A percentile compares a stretch with the other conserved stretches of the same genome.
phyloP scores from a whole-genome alignment of 2,329 filamentous ascomycete genomes.

The Bipolaris sorokiniana region DNA sequence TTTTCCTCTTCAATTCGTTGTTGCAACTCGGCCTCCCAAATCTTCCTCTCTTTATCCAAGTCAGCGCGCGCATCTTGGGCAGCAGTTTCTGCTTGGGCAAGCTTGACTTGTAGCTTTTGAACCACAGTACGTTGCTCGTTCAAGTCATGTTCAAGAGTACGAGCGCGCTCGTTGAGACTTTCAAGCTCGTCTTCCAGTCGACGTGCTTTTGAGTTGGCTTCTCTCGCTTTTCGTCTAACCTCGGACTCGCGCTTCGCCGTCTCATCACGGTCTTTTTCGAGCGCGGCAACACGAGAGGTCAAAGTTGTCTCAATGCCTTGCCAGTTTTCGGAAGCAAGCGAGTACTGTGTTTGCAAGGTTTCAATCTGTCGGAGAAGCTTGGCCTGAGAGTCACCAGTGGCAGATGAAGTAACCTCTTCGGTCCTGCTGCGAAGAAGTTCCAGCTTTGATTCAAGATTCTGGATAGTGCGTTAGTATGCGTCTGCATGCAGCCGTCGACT shows the following conservation, averaged over 20 bases:
- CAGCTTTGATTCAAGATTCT: conserved; percentile 84
- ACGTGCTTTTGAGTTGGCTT: conserved; percentile 73
- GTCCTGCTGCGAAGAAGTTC: conserved; percentile 84
- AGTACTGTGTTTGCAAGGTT: conserved; percentile 92
- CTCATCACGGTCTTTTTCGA: conserved; percentile 94
- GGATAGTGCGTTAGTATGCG: conserved; percentile 36
- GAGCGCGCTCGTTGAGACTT: conserved; percentile 66
- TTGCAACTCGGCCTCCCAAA: conserved; percentile 62
- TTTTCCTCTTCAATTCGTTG: conserved; percentile 70
- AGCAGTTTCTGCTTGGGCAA: conserved; percentile 68
- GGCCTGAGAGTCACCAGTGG: conserved; percentile 80
- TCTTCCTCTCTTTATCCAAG: conserved; percentile 64
- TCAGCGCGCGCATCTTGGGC: conserved; percentile 64
- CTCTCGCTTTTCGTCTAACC: conserved; percentile 85
- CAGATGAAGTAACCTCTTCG: conserved; percentile 86
- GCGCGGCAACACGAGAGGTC: conserved; percentile 72
- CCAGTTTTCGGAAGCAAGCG: conserved; percentile 95
- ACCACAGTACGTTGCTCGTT: conserved; percentile 65
- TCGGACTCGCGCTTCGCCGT: conserved; percentile 82
- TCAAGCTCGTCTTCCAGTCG: conserved; percentile 85
- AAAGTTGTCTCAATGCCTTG: conserved; percentile 91
- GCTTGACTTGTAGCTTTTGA: conserved; percentile 67
- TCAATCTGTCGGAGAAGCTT: conserved; percentile 94
- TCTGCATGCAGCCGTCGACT: neutral
- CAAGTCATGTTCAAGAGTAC: conserved; percentile 69